Conservation (phyloP, 1,284 basidiomycete species). For the Marasmius oreades region DNA sequence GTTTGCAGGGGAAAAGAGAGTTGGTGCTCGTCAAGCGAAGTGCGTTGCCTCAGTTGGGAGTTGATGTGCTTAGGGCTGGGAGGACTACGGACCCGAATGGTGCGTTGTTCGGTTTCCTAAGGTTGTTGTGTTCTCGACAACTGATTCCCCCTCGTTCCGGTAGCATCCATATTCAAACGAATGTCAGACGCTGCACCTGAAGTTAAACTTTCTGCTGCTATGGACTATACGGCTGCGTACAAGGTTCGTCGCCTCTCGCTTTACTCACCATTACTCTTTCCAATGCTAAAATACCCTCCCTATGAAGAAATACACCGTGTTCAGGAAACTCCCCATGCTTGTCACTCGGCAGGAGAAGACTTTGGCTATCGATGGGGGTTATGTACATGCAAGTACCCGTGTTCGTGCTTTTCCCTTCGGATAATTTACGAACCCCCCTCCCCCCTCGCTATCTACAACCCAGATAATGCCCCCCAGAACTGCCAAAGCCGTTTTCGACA, state of each 20-base stretch:
- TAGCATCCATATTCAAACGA: conserved; percentile 90
- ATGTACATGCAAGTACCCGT: conserved; percentile 74
- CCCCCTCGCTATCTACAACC: too few species aligned
- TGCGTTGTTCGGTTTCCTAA: conserved; percentile 30
- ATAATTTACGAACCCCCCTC: conserved; percentile 7
- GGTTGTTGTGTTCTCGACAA: neutral
- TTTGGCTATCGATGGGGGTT: conserved; percentile 93
- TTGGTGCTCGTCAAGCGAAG: conserved; percentile 80
- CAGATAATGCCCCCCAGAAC: conserved; percentile 80
- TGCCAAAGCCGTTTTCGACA: conserved; percentile 80
- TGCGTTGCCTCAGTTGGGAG: conserved; percentile 68
- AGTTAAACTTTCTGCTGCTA: conserved; percentile 48
- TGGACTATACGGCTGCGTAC: conserved; percentile 75
- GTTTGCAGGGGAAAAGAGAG: conserved; percentile 83
- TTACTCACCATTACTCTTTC: neutral
- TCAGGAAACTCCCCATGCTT: conserved; percentile 91
- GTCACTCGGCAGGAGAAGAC: conserved; percentile 88
- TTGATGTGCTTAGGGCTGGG: conserved; percentile 56
- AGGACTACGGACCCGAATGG: conserved; percentile 90
- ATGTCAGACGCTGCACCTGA: conserved; percentile 70
- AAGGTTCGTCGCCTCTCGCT: conserved; percentile 49
- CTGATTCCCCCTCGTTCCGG: neutral
- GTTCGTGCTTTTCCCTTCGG: neutral
- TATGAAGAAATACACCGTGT: conserved; percentile 85
- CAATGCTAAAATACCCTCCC: conserved; percentile 1